Evolutionary conservation across 345 rosid species (phyloP).

Genomic region (Acer campestre): DNA sequence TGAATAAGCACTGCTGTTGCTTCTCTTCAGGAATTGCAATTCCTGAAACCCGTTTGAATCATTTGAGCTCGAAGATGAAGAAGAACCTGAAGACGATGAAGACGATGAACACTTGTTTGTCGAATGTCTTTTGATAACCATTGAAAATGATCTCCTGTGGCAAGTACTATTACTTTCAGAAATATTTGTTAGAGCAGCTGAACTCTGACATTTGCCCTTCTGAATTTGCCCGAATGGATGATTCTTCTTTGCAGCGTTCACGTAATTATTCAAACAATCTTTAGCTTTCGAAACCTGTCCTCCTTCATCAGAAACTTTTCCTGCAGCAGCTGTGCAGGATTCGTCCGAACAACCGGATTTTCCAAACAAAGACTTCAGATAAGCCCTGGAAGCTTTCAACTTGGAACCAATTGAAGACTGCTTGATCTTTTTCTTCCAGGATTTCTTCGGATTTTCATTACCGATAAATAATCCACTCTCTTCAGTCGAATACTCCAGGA

Average conservation of each 20-base stretch:
- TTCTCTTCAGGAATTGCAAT: slow-evolving; percentile 56
- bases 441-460: slow-evolving; percentile 49
- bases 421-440: slow-evolving; percentile 68
- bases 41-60: slow-evolving; percentile 44
- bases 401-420: slow-evolving; percentile 62
- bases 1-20: slow-evolving; percentile 48
- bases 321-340: slow-evolving; percentile 42
- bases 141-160: slow-evolving; percentile 83
- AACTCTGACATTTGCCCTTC: slow-evolving; percentile 44
- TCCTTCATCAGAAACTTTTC: slow-evolving; percentile 56
- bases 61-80: slow-evolving; percentile 39
- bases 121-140: slow-evolving; percentile 59
- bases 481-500: slow-evolving; percentile 38
- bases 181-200: slow-evolving; percentile 28
- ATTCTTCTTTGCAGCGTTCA: slow-evolving; percentile 28
- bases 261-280: slow-evolving; percentile 29
- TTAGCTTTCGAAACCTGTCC: slow-evolving; percentile 39
- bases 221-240: slow-evolving; percentile 56
- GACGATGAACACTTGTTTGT: slow-evolving; percentile 44
- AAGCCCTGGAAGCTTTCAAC: slow-evolving; percentile 74
- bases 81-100: slow-evolving; percentile 39
- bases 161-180: slow-evolving; percentile 24
- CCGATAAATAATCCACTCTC: slow-evolving; percentile 22
- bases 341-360: slow-evolving; percentile 73
- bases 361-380: slow-evolving; percentile 64